Base-by-base conservation (phyloP, 2,329 filamentous ascomycete species). In the Cladophialophora carrionii region DNA sequence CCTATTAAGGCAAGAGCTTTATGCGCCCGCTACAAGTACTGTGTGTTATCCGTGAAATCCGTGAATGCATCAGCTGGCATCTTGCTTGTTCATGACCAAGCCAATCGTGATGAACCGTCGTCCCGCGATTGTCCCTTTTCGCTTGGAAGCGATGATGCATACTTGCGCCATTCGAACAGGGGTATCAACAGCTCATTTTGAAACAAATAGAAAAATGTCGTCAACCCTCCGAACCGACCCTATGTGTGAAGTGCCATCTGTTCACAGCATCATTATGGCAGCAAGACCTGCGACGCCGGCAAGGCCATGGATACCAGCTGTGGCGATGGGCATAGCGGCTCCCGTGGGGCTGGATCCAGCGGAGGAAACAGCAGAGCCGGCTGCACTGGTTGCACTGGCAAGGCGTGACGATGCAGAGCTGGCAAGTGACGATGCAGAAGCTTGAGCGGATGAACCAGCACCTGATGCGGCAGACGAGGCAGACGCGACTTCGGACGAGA, bases 191-290 rank as follows among this genome's bases (percentile, higher is more conserved):
- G 48, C 43, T 65, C 61, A 69, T 67, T 58, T 67, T 59, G 57
- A 67, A 68, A 66, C 58, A 66, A 69, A 65, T 61, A 65, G 37
- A 52, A 67, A 64, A 64, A 62, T 57, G 57, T 64, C 46, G 24
- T 57, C 31, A 22, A 41, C 48, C 29, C 53, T 65, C 62, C 57
- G 46, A 9, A 31, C 49, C 61, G 48, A 49, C 52, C 46, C 43
- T 48, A 24, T 55, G 31, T 56, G 37, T 55, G 31, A 56, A 53
- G 56, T 54, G n/a, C 26, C 10, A 26, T 46, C 41, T 55, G 56
- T 70, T 75, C 77, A 81, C 70, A 80, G 72, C 31, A 77, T 71
- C 62, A 80, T 70, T 61, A 80, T 68, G 61, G 78, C 80, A 62
- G 76, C 78, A 37, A 82, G 70, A 67, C 79, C 80, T 41, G 79